A percentile compares a stretch with the other conserved stretches of the same genome.
These are phyloP conservation scores for Capsicum chinense DNA, from an alignment of 257 asterid genomes.

Conservation along the genomic window DNA sequence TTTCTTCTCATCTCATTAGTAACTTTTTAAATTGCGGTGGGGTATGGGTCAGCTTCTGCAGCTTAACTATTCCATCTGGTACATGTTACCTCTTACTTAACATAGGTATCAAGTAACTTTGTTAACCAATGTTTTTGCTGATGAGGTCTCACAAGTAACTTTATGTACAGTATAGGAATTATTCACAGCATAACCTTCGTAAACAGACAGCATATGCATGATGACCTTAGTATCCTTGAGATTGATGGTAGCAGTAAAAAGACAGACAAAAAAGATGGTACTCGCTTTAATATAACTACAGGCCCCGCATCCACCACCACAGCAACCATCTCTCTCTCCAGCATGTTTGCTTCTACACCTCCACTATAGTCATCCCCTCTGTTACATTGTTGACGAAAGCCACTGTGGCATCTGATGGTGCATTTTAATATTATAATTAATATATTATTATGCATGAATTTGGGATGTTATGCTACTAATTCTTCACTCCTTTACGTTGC, in stretches of 20 bases:
- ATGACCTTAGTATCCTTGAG: not conserved
- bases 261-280: not conserved
- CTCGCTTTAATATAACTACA: not conserved
- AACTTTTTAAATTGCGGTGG: not conserved
- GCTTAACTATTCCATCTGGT: not conserved
- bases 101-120: not conserved
- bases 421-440: too few species aligned
- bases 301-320: not conserved
- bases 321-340: not conserved
- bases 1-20: not conserved
- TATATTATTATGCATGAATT: too few species aligned
- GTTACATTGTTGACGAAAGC: not conserved
- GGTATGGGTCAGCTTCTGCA: not conserved
- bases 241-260: not conserved
- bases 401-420: not conserved
- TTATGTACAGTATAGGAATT: not conserved
- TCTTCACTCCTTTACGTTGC: too few species aligned
- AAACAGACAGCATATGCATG: not conserved
- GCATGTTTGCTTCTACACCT: not conserved
- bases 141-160: not conserved
- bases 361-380: constrained; percentile 6
- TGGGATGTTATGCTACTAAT: too few species aligned
- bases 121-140: not conserved
- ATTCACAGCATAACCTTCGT: not conserved
- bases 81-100: not conserved